Conservation (phyloP, 2,329 filamentous ascomycete species). For the Hymenoscyphus linearis region DNA sequence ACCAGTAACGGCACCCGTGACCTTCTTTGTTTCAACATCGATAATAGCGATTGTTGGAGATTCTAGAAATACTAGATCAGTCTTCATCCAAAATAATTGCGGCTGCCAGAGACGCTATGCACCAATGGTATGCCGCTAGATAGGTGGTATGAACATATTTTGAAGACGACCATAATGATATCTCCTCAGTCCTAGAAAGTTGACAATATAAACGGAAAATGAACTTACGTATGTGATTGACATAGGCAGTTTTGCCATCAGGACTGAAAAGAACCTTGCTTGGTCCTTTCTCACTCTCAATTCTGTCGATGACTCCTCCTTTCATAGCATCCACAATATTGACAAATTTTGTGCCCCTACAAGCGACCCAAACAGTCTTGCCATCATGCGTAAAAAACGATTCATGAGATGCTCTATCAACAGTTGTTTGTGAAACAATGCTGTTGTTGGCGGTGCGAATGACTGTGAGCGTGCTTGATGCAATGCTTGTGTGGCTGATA, state of each 20-base stretch:
- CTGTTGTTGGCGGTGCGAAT: conserved; percentile 6
- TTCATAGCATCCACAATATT: conserved; percentile 3
- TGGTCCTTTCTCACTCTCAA: conserved; percentile 3
- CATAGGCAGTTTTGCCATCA: conserved; percentile 5
- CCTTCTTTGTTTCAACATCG: conserved; percentile 1
- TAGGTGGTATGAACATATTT: no score
- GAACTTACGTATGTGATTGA: conserved; percentile 5
- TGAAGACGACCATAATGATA: no score
- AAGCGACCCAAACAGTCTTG: conserved; percentile 7
- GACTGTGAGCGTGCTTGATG: conserved; percentile 4
- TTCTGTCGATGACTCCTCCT: not conserved
- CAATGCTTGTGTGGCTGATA: conserved; percentile 1
- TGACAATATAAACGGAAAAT: no score
- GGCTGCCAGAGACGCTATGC: not conserved
- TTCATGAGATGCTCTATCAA: conserved; percentile 7
- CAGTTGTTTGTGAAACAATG: conserved; percentile 6
- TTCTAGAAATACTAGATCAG: not conserved
- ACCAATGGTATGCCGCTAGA: no score
- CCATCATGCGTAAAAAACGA: conserved; percentile 4
- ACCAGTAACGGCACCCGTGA: not conserved
- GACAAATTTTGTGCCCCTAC: conserved; percentile 7
- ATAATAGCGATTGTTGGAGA: conserved; percentile 1
- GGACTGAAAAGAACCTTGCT: conserved; percentile 9
- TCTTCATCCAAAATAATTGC: not conserved
- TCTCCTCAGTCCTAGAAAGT: no score